Evolutionary conservation across 441 rosid genomes (phyloP).

Genomic region (Erodium chrysanthum): DNA sequence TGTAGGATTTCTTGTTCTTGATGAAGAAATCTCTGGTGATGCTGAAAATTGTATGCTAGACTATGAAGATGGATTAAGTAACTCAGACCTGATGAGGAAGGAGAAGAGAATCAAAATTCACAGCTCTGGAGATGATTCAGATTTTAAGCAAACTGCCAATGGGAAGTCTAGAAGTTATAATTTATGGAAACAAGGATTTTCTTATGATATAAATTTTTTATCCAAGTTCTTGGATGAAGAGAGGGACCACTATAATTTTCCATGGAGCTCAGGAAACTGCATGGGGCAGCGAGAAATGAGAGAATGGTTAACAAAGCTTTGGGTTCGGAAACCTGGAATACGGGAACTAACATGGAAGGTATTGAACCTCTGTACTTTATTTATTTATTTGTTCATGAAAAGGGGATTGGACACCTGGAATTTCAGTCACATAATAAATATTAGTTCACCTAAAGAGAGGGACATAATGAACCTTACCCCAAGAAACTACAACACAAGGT

Average conservation of each 20-base stretch:
- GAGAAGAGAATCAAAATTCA: conserved; percentile 59
- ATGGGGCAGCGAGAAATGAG: conserved; percentile 96
- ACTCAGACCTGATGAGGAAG: conserved; percentile 60
- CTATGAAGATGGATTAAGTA: conserved; percentile 34
- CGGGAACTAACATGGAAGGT: conserved; percentile 91
- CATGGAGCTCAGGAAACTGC: conserved; percentile 81
- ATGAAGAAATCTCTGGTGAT: conserved; percentile 35
- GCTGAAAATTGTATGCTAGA: conserved; percentile 24
- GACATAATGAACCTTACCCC: too few relatives aligned
- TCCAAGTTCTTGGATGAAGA: conserved; percentile 62
- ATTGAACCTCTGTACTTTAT: conserved; percentile 15
- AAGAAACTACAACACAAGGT: neutral
- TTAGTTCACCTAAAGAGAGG: too few relatives aligned
- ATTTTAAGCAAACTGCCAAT: conserved; percentile 26
- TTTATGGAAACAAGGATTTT: conserved; percentile 52
- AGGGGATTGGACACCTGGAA: neutral
- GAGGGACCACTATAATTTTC: conserved; percentile 76
- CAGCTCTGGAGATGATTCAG: conserved; percentile 27
- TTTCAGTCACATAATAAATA: neutral
- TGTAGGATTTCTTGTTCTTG: conserved; percentile 82
- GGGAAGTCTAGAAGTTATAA: conserved; percentile 33
- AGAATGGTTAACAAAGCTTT: conserved; percentile 74
- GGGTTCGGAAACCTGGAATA: conserved; percentile 66
- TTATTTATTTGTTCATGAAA: conserved; percentile 2
- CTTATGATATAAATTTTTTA: conserved; percentile 61